Conservation (phyloP, 225 moss, liverwort and hornwort species). For the Marchantia paleacea region DNA sequence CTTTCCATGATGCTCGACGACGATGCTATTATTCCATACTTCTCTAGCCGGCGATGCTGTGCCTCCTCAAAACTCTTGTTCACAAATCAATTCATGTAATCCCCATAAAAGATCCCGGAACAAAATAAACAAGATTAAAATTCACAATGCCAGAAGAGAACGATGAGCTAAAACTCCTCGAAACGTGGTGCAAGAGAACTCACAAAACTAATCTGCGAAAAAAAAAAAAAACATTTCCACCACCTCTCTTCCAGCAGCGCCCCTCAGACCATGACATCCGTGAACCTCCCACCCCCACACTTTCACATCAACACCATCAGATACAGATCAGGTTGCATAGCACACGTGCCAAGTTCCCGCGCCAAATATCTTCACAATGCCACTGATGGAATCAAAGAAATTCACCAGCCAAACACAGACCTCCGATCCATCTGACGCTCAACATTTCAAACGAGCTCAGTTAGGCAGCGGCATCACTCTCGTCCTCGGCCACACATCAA, state of each 20-base stretch:
- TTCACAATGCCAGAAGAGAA: not conserved
- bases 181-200: not conserved
- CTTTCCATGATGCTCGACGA: not conserved
- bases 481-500: not conserved
- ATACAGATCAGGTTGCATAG: not conserved
- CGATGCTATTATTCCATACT: not conserved
- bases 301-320: not conserved
- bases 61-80: not conserved
- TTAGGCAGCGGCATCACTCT: not conserved
- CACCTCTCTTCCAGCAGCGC: not conserved
- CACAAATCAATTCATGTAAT: not conserved
- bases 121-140: not conserved
- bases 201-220: not conserved
- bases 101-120: not conserved
- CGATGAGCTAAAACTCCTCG: not conserved
- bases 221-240: not conserved
- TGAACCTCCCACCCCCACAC: not conserved
- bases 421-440: not conserved
- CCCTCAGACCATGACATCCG: not conserved
- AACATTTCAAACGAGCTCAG: not conserved
- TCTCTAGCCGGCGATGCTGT: too few species aligned
- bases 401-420: not conserved
- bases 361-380: not conserved
- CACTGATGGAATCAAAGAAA: not conserved
- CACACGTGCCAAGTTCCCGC: not conserved